phyloP scores from a whole-genome alignment of 371 early-diverging fungal genomes.

The Rhizopus microsporus region DNA sequence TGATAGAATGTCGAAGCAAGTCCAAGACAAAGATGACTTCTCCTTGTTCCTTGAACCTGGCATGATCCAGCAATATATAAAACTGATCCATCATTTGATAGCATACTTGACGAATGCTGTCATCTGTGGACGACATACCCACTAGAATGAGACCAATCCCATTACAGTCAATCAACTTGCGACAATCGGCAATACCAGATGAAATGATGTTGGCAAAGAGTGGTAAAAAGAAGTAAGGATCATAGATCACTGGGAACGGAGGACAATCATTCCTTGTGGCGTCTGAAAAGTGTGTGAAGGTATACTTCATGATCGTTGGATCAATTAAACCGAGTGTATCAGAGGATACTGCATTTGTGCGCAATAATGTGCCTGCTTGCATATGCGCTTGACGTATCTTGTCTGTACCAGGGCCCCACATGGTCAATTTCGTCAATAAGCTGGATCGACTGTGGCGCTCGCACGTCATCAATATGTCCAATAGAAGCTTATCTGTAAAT shows the following conservation, averaged over 20 bases:
- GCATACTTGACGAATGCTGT: conserved; percentile 57
- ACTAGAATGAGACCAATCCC: conserved; percentile 68
- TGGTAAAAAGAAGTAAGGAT: conserved; percentile 73
- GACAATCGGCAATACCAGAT: conserved; percentile 58
- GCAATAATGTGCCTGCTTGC: conserved; percentile 41
- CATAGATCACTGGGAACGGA: conserved; percentile 45
- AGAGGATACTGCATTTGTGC: conserved; percentile 36
- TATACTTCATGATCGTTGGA: conserved; percentile 63
- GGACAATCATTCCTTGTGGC: conserved; percentile 18
- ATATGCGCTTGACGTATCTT: conserved; percentile 43
- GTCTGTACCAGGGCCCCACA: conserved; percentile 62
- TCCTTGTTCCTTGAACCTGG: conserved; percentile 62
- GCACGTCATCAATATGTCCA: conserved; percentile 49
- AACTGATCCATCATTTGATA: conserved; percentile 71
- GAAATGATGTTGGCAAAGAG: conserved; percentile 65
- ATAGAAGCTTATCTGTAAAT: conserved; percentile 48
- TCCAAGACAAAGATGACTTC: conserved; percentile 69
- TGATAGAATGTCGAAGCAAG: conserved; percentile 68
- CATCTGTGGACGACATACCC: conserved; percentile 59
- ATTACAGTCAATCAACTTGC: conserved; percentile 69
- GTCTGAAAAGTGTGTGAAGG: conserved; percentile 60
- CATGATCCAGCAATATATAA: conserved; percentile 55
- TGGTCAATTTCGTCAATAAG: conserved; percentile 48
- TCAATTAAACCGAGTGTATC: conserved; percentile 71
- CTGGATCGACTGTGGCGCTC: conserved; percentile 52